These are phyloP conservation scores for Boletus sp. DNA, from an alignment of 768 basidiomycete genomes.

Conservation along the genomic window DNA sequence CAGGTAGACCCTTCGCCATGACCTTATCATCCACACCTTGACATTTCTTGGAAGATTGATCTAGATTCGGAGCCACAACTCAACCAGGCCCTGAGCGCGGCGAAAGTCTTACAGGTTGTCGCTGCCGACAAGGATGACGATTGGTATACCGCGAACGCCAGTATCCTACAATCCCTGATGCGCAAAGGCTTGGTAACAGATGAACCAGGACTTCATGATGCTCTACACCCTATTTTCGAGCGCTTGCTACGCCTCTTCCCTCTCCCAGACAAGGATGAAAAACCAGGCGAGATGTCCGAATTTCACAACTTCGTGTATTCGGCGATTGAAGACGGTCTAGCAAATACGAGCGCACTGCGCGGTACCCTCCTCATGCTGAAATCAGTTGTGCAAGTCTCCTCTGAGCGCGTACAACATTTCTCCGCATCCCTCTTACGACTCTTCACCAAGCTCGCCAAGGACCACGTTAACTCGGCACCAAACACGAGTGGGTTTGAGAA, in stretches of 20 bases:
- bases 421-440: slow-evolving; percentile 73
- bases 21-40: neutral
- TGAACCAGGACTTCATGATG: slow-evolving; percentile 75
- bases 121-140: slow-evolving; percentile 75
- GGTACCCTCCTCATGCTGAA: slow-evolving; percentile 86
- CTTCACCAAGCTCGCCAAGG: slow-evolving; percentile 80
- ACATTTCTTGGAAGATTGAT: slow-evolving; percentile 52
- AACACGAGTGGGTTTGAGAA: slow-evolving; percentile 51
- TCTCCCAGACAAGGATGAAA: slow-evolving; percentile 74
- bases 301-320: slow-evolving; percentile 76
- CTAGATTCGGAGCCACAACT: slow-evolving; percentile 63
- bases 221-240: slow-evolving; percentile 79
- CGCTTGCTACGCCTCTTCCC: slow-evolving; percentile 75
- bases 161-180: slow-evolving; percentile 74
- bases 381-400: slow-evolving; percentile 73
- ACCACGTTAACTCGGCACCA: slow-evolving; percentile 65
- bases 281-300: slow-evolving; percentile 62
- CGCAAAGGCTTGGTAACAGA: slow-evolving; percentile 84
- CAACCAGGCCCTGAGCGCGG: slow-evolving; percentile 70
- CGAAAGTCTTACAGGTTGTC: slow-evolving; percentile 86
- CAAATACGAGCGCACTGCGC: slow-evolving; percentile 64
- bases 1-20: slow-evolving; percentile 44
- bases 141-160: slow-evolving; percentile 76
- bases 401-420: slow-evolving; percentile 84
- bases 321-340: slow-evolving; percentile 75